Conservation (phyloP, 441 rosid genomes). For the Pelargonium cotyledonis region DNA sequence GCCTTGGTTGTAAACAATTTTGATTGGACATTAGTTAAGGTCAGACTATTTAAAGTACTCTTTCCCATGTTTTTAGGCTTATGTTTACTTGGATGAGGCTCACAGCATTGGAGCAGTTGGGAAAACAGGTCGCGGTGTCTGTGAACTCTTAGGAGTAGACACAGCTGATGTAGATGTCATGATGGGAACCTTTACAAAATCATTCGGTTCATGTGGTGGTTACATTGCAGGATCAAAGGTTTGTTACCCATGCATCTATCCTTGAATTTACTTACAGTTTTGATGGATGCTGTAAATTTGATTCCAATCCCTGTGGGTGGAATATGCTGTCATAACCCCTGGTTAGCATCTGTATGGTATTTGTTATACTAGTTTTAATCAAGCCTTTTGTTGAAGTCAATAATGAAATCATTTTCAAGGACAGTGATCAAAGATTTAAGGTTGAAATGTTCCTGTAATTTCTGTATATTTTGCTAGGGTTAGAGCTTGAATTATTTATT, state of each 20-base stretch:
- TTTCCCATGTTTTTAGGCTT: slow-evolving; percentile 38
- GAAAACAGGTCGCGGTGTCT: slow-evolving; percentile 80
- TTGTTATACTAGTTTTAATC: background rate
- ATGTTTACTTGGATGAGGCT: slow-evolving; percentile 75
- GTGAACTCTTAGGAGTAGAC: slow-evolving; percentile 83
- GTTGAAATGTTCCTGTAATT: background rate
- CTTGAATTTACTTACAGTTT: background rate
- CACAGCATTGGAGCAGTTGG: slow-evolving; percentile 95
- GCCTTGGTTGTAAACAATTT: background rate
- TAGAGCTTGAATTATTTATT: too few relatives aligned
- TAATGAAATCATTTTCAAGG: too few relatives aligned
- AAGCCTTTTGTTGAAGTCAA: background rate
- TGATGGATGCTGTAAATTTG: background rate
- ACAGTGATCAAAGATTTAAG: background rate
- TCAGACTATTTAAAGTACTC: background rate
- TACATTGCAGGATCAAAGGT: slow-evolving; percentile 91
- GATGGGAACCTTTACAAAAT: slow-evolving; percentile 97
- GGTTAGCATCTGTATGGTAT: background rate
- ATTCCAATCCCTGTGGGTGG: background rate
- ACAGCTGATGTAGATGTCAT: slow-evolving; percentile 81
- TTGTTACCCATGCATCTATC: background rate
- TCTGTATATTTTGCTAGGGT: too few relatives aligned
- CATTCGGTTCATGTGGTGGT: slow-evolving; percentile 91
- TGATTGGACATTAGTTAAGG: background rate
- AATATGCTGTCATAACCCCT: background rate